phyloP scores from a whole-genome alignment of 805 yeast genomes.

The Starmerella bombi region DNA sequence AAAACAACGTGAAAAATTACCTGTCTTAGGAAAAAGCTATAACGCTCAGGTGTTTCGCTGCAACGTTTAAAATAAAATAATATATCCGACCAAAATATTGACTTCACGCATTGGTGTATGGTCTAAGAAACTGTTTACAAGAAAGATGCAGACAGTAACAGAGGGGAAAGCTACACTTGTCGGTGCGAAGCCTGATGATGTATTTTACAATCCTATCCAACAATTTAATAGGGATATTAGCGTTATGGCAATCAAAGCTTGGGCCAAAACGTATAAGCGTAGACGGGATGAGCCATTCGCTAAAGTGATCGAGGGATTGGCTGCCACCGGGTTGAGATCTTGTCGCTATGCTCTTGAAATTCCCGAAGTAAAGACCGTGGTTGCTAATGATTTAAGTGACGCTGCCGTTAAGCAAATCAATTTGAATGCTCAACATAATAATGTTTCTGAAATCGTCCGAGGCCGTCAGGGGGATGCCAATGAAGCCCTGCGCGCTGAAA shows the following conservation, averaged over 20 bases:
- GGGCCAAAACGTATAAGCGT: slow-evolving; percentile 47
- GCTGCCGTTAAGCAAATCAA: slow-evolving; percentile 76
- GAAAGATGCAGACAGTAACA: slow-evolving; percentile 21
- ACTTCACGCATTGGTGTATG: background rate
- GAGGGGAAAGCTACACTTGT: slow-evolving; percentile 82
- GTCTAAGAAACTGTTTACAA: background rate
- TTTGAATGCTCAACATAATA: slow-evolving; percentile 56
- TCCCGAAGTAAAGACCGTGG: slow-evolving; percentile 54
- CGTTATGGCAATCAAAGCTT: slow-evolving; percentile 72
- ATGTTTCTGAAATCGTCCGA: slow-evolving; percentile 41
- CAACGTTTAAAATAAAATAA: no score
- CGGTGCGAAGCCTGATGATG: slow-evolving; percentile 68
- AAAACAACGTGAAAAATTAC: no score
- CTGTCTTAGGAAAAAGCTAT: no score
- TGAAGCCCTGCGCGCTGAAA: slow-evolving; percentile 47
- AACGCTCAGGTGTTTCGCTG: no score
- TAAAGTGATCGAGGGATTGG: slow-evolving; percentile 71
- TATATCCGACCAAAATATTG: no score
- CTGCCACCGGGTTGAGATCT: slow-evolving; percentile 92
- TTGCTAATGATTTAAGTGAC: slow-evolving; percentile 81
- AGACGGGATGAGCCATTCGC: slow-evolving; percentile 35
- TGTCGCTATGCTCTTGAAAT: slow-evolving; percentile 87
- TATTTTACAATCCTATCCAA: slow-evolving; percentile 91
- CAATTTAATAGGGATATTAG: slow-evolving; percentile 91
- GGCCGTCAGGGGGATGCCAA: slow-evolving; percentile 87